Base-by-base conservation (phyloP, 2,329 filamentous ascomycete genomes). In the Thielaviopsis cerberus region DNA sequence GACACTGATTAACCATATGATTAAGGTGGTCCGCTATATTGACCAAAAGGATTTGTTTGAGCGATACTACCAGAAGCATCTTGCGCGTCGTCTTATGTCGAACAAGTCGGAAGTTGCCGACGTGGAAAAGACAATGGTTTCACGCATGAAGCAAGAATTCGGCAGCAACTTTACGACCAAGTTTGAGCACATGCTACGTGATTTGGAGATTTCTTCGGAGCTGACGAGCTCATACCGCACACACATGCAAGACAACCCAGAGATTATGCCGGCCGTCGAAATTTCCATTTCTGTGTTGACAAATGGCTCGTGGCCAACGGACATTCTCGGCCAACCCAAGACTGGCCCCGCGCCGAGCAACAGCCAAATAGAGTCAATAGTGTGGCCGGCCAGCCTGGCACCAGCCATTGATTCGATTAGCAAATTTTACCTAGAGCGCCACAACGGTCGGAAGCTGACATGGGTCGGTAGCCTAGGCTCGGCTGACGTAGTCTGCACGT, bases 181-280 rank as follows among this genome's bases (percentile, higher is more conserved):
- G 68, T 81, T 98, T 51, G 92, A 98, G 67, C 86, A 89, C 63
- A 97, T 98, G 89, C 96, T 98, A 74, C 90, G 89, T 70, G 92
- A 98, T 66, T 90, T 97, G 80, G 81, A 84, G 17, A 82, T 90
- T 13, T 96, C 90, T 0, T 82, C 85, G 57, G 91, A 95, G 63
- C 77, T 96, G 25, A 88, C 86, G 0, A 72, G 81, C 13, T 81
- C 79, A 58, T 97, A 94, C 72, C 67, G 70, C 20, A 66, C 53
- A 5, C 45, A 51, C 17, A 45, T 41, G 1, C 51, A 24, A 17
- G 77, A 71, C 72, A 76, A 2, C 81, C 13, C 51, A 55, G 27
- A 61, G 10, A 51, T 3, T n/a, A 11, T 41, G 26, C 37, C 8
- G 37, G 66, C 77, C 27, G 80, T 91, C 26, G 92, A 97, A 53